Conservation (phyloP, 805 yeast genomes). For the Cephaloascus fragrans region DNA sequence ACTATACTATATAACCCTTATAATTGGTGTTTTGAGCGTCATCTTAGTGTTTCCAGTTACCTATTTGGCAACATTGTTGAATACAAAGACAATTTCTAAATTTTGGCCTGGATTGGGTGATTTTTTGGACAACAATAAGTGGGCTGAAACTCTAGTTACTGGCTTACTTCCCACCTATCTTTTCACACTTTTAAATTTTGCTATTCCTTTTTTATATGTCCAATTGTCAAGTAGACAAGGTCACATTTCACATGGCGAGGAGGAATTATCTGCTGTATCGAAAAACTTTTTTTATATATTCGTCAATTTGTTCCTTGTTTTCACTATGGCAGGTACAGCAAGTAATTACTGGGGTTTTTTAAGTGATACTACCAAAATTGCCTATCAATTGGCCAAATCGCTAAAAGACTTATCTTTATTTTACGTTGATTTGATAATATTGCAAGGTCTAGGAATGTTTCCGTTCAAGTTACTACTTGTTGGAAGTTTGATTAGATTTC, state of each 20-base stretch:
- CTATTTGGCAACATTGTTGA: conserved; percentile 74
- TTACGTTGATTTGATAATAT: conserved; percentile 77
- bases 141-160: conserved; percentile 75
- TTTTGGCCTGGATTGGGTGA: conserved; percentile 80
- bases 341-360: conserved; percentile 70
- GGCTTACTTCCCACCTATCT: conserved; percentile 87
- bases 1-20: conserved; percentile 50
- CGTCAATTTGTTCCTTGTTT: conserved; percentile 86
- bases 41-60: conserved; percentile 77
- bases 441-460: conserved; percentile 82
- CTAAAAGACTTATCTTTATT: conserved; percentile 72
- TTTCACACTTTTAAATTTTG: conserved; percentile 73
- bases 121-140: conserved; percentile 48
- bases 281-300: conserved; percentile 93
- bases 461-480: conserved; percentile 79
- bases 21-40: conserved; percentile 61
- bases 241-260: conserved; percentile 84
- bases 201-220: conserved; percentile 79
- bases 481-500: conserved; percentile 70
- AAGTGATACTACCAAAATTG: conserved; percentile 84
- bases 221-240: conserved; percentile 83
- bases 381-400: conserved; percentile 77
- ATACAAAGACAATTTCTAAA: conserved; percentile 65
- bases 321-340: conserved; percentile 90
- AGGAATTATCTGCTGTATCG: conserved; percentile 79